Evolutionary conservation across 495 filamentous ascomycete genomes (phyloP), one percentile per base, ranked within the genome.

Genomic region (Podospora fimiseda): DNA sequence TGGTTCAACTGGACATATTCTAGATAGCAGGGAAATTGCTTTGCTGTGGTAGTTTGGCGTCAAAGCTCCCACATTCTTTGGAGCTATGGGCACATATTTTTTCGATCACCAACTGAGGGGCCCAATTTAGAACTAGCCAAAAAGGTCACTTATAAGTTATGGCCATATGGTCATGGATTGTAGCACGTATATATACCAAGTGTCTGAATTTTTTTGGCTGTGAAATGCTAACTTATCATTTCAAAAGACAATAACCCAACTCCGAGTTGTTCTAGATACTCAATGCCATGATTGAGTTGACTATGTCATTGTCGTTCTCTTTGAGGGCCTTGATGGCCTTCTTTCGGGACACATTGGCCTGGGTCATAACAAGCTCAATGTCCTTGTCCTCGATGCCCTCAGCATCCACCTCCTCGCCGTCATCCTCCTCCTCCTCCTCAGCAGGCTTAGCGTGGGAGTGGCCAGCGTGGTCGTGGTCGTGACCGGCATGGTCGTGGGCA

Each of bases 281-380:
- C 72, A 98, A 79, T 60, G 92, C 90, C 93, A 98, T 98, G 77
- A 98, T 98, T 53, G 92, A 95, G 82, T 97, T 97, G 74, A 99
- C 94, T 76, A 99, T 97, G 72, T 99, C 94, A 64, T 96, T 95
- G 74, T 96, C 90, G 71, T 99, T 96, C 80, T 96, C 90, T 78
- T 93, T 92, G 55, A 99, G 78, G 23, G 94, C 94, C 75, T 96
- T 97, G 77, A 97, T 85, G 51, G 93, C 93, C 82, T 97, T 97
- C 80, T 94, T 96, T 66, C 93, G 78, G 55, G 88, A 93, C 50
- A 99, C 93, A 64, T 78, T 93, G 54, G 93, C 93, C 78, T 98
- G 89, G 56, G 89, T 89, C 90, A 97, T 97, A 68, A 99, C 93
- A 30, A 99, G 79, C 68, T 99, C 94, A 63, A 99, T 97, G 68